Percentiles rank a stretch among this genome's conserved stretches.
phyloP scores from a whole-genome alignment of 2,329 filamentous ascomycete genomes.

The Incumbomyces delicatus region DNA sequence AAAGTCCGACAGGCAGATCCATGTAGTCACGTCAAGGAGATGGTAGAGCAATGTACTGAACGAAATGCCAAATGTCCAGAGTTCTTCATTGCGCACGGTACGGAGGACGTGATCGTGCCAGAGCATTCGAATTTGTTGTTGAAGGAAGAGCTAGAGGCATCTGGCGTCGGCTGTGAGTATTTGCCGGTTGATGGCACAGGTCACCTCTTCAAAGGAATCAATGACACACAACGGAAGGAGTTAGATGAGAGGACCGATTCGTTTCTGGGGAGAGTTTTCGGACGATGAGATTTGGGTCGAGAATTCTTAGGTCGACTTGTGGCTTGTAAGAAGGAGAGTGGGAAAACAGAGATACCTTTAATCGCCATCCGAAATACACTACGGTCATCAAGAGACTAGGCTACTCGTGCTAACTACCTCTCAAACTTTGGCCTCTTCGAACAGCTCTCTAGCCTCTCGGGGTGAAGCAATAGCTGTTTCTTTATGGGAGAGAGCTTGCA shows the following conservation, averaged over 20 bases:
- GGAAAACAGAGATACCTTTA: no score
- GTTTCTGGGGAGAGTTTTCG: constrained; percentile 3
- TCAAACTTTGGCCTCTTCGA: no score
- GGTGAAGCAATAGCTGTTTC: no score
- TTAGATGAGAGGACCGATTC: constrained; percentile 4
- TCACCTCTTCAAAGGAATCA: constrained; percentile 8
- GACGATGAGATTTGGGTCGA: background rate
- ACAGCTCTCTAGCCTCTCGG: no score
- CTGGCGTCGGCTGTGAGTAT: background rate
- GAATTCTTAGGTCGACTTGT: background rate
- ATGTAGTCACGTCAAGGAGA: constrained; percentile 4
- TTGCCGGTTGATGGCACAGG: constrained; percentile 7
- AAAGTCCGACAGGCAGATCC: constrained; percentile 6
- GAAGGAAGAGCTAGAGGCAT: background rate
- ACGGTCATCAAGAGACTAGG: no score
- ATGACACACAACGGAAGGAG: background rate
- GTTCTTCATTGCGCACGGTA: constrained; percentile 11
- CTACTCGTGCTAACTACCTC: no score
- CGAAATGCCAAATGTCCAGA: background rate
- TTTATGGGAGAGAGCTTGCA: no score
- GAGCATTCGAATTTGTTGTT: constrained; percentile 5
- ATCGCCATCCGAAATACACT: no score
- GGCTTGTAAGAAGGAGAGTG: no score
- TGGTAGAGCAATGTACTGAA: background rate
- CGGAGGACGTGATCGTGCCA: constrained; percentile 6